Percentiles rank a stretch among this genome's conserved stretches.
phyloP scores from a whole-genome alignment of 2,329 filamentous ascomycete species.

The Nothomitra cinnamomea region DNA sequence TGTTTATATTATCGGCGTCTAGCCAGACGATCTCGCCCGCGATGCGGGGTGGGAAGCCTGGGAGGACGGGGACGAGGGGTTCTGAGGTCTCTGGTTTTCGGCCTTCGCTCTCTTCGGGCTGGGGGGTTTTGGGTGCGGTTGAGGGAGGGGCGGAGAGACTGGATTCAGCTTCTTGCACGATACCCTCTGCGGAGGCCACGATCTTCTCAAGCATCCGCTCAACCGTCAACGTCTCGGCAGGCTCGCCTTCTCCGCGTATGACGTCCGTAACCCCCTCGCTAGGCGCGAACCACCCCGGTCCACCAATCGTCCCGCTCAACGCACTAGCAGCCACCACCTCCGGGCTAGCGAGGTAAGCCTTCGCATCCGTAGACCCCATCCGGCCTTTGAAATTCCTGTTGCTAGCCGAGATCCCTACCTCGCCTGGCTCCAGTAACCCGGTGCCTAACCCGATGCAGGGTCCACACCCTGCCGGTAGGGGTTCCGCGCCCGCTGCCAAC shows the following conservation, averaged over 20 bases:
- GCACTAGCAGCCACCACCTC: conserved; percentile 88
- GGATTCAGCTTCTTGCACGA: conserved; percentile 38
- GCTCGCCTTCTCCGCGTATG: conserved; percentile 52
- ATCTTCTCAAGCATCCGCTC: conserved; percentile 57
- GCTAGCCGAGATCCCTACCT: conserved; percentile 66
- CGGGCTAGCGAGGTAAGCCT: conserved; percentile 75
- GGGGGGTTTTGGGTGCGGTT: conserved; percentile 4
- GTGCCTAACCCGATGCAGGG: conserved; percentile 74
- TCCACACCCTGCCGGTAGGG: conserved; percentile 57
- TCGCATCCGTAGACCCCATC: conserved; percentile 65
- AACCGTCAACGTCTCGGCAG: conserved; percentile 47
- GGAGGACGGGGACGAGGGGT: conserved; percentile 32
- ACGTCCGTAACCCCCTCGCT: conserved; percentile 45
- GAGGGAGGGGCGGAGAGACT: conserved; percentile 21
- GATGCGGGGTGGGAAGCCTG: conserved; percentile 73
- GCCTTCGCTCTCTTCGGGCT: neutral
- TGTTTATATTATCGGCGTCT: conserved; percentile 77
- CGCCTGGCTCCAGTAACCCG: conserved; percentile 67
- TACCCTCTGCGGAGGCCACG: conserved; percentile 47
- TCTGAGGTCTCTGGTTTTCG: too few relatives aligned
- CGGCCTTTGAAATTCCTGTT: conserved; percentile 88
- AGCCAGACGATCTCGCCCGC: conserved; percentile 77
- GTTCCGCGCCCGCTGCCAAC: conserved; percentile 59
- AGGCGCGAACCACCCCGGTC: conserved; percentile 41
- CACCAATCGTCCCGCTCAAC: conserved; percentile 39